These are phyloP conservation scores for Lipomyces spencermartinsiae DNA, from an alignment of 805 yeast genomes.

Conservation along the genomic window DNA sequence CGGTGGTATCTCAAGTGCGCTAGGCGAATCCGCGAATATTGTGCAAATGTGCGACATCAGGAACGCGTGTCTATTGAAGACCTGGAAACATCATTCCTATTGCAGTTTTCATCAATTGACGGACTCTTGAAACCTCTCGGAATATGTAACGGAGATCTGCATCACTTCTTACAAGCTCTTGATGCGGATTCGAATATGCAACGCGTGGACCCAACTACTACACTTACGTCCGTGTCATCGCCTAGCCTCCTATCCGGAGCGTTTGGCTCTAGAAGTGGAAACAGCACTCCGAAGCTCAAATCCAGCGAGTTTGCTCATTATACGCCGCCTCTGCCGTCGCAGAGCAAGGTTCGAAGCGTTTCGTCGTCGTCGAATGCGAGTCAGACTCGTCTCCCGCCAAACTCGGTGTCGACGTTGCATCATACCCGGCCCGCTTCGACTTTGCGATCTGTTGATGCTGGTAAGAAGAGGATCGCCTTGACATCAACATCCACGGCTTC, in stretches of 20 bases:
- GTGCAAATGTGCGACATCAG: not conserved
- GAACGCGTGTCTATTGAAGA: constrained; percentile 14
- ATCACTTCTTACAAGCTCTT: not conserved
- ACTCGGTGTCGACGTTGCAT: not conserved
- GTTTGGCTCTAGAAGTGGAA: not conserved
- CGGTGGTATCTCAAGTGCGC: constrained; percentile 21
- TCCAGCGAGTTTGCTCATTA: not conserved
- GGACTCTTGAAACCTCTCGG: constrained; percentile 1
- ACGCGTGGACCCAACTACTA: constrained; percentile 1
- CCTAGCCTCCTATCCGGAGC: not conserved
- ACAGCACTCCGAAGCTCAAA: constrained; percentile 8
- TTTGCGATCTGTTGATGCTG: not conserved
- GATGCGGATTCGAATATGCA: not conserved
- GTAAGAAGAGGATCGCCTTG: not conserved
- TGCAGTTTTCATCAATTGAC: constrained; percentile 18
- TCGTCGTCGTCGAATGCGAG: not conserved
- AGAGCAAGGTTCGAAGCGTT: not conserved
- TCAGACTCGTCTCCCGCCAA: not conserved
- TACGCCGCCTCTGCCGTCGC: not conserved
- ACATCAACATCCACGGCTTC: constrained; percentile 4
- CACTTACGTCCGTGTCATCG: not conserved
- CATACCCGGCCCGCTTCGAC: not conserved
- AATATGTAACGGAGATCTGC: constrained; percentile 18
- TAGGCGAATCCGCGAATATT: constrained; percentile 14
- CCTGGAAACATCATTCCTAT: constrained; percentile 22